phyloP scores from a whole-genome alignment of 1,284 basidiomycete genomes.

The Mycosarcoma maydis region DNA sequence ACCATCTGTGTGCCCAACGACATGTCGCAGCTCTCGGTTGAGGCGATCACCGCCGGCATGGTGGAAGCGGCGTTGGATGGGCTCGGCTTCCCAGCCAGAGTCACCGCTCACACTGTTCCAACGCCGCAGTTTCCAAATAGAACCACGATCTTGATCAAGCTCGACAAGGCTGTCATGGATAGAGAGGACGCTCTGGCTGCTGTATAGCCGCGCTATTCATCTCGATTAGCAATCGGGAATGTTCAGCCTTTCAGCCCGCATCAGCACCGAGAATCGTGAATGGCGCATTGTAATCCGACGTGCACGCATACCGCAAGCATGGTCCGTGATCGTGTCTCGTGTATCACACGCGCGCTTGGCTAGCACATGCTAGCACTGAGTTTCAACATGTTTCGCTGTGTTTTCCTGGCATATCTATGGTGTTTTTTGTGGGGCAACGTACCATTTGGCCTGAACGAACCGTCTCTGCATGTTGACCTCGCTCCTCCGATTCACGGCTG shows the following conservation, averaged over 20 bases:
- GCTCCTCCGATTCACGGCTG: conserved; percentile 30
- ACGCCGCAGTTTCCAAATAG: conserved; percentile 78
- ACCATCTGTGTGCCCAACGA: conserved; percentile 93
- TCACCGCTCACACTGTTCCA: conserved; percentile 93
- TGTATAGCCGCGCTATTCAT: not conserved
- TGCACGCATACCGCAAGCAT: no score
- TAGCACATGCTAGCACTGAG: no score
- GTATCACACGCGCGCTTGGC: no score
- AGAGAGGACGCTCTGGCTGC: conserved; percentile 56
- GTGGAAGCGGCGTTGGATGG: conserved; percentile 97
- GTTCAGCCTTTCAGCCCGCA: not conserved
- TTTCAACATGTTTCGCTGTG: no score
- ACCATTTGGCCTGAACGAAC: conserved; percentile 62
- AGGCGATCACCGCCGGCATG: conserved; percentile 94
- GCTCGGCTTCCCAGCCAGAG: conserved; percentile 91
- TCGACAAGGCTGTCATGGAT: conserved; percentile 61
- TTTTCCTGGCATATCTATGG: no score
- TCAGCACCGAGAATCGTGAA: no score
- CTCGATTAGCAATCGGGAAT: no score
- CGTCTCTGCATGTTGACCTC: conserved; percentile 46
- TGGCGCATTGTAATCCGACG: no score
- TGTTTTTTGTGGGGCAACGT: conserved; percentile 11
- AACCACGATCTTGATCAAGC: conserved; percentile 65
- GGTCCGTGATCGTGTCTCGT: no score
- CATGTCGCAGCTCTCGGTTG: conserved; percentile 91